phyloP scores from a whole-genome alignment of 331 rosid species.

The Quercus tomentella region DNA sequence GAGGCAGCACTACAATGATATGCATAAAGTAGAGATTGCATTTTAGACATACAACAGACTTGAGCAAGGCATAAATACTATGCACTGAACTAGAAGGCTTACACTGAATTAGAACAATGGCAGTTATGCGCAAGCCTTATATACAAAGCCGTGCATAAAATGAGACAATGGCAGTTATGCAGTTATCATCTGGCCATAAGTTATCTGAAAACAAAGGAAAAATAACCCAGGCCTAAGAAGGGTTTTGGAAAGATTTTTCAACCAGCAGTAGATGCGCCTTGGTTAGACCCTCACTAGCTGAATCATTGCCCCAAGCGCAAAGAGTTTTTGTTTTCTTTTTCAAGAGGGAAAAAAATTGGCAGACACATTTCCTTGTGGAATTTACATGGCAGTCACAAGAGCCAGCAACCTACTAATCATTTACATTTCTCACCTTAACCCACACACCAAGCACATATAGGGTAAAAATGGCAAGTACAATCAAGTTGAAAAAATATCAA shows the following conservation, averaged over 20 bases:
- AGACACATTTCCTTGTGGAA: slow-evolving; percentile 51
- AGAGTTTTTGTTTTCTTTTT: no score
- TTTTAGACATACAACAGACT: neutral
- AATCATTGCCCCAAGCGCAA: no score
- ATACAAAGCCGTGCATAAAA: neutral
- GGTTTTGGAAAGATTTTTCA: no score
- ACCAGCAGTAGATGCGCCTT: no score
- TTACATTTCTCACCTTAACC: slow-evolving; percentile 80
- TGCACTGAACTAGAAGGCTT: neutral
- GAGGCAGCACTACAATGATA: neutral
- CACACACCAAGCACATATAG: slow-evolving; percentile 61
- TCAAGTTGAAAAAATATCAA: slow-evolving; percentile 22
- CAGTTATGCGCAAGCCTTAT: neutral
- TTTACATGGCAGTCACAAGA: slow-evolving; percentile 68
- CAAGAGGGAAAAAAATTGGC: slow-evolving; percentile 23
- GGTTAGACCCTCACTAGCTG: no score
- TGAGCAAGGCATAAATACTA: neutral
- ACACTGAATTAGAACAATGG: neutral
- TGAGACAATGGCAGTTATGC: neutral
- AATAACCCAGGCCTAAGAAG: no score
- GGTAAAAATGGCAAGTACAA: slow-evolving; percentile 57
- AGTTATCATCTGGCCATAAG: neutral
- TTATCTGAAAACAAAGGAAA: neutral
- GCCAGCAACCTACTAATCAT: slow-evolving; percentile 69
- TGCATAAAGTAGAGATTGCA: neutral